Conservation (phyloP, 768 basidiomycete genomes). For the Infundibulicybe gibba region DNA sequence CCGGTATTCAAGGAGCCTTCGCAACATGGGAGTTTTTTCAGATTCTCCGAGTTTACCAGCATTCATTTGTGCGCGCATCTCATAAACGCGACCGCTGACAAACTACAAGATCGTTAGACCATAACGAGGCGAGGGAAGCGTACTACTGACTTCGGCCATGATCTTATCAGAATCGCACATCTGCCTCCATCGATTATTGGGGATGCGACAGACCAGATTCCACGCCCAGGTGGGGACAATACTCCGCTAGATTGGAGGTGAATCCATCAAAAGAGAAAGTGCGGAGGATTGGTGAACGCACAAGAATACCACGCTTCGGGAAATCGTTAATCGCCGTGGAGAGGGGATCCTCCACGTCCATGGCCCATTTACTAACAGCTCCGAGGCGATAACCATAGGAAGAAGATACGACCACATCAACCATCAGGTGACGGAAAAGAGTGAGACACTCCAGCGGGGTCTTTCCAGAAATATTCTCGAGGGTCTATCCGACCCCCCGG, state of each 20-base stretch:
- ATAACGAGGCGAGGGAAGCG: neutral
- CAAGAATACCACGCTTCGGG: constrained; percentile 71
- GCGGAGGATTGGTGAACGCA: constrained; percentile 25
- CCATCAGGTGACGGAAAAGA: constrained; percentile 75
- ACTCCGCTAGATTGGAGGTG: constrained; percentile 48
- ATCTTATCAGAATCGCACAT: constrained; percentile 78
- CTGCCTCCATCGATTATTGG: constrained; percentile 64
- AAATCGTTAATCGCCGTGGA: constrained; percentile 77
- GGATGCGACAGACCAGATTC: constrained; percentile 70
- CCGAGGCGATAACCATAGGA: constrained; percentile 72
- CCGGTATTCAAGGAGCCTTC: constrained; percentile 63
- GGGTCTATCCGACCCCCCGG: constrained; percentile 51
- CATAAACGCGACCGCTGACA: constrained; percentile 71
- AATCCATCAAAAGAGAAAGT: constrained; percentile 6
- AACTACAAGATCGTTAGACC: constrained; percentile 38
- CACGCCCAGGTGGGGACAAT: constrained; percentile 67
- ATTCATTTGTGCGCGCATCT: constrained; percentile 65
- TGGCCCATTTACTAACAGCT: constrained; percentile 66
- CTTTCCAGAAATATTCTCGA: constrained; percentile 55
- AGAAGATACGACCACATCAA: constrained; percentile 65
- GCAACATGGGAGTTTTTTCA: constrained; percentile 63
- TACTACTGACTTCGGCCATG: constrained; percentile 61
- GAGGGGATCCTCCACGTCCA: constrained; percentile 61
- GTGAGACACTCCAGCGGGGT: constrained; percentile 64
- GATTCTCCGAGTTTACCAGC: constrained; percentile 51